Conservation (phyloP, 2,329 filamentous ascomycete genomes). For the Cadophora sp. region DNA sequence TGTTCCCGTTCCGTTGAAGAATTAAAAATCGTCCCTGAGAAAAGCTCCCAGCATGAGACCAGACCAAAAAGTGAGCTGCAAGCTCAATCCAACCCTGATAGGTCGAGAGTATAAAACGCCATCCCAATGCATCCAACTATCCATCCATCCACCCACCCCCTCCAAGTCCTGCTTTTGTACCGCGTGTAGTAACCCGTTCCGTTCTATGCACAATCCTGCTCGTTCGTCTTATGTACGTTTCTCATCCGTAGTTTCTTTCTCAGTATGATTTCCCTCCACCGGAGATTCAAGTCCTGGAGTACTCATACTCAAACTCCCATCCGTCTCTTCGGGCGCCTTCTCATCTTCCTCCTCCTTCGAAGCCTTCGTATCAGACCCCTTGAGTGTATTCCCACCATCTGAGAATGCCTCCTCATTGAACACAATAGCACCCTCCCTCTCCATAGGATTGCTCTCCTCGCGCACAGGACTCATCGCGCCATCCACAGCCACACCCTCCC, state of each 20-base stretch:
- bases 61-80: not conserved
- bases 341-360: slow-evolving; percentile 15
- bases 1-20: not conserved
- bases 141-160: not conserved
- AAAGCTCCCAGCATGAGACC: not conserved
- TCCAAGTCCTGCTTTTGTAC: not conserved
- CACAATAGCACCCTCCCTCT: slow-evolving; percentile 16
- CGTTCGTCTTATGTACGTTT: slow-evolving; percentile 2
- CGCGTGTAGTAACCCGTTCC: not conserved
- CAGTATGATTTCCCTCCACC: not conserved
- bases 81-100: not conserved
- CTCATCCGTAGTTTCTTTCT: slow-evolving; percentile 3
- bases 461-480: slow-evolving; percentile 37
- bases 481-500: slow-evolving; percentile 41
- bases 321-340: slow-evolving; percentile 8
- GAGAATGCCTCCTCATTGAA: slow-evolving; percentile 6
- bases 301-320: not conserved
- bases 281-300: not conserved
- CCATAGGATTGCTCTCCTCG: slow-evolving; percentile 39
- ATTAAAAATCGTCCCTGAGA: not conserved
- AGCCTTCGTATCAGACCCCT: slow-evolving; percentile 14
- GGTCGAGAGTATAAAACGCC: slow-evolving; percentile 10
- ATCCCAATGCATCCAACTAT: not conserved
- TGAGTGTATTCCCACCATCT: slow-evolving; percentile 8
- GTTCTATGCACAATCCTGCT: slow-evolving; percentile 3